A percentile compares a stretch with the other conserved stretches of the same genome.
Evolutionary conservation across 2,329 filamentous ascomycete genomes (phyloP).

Genomic region (Alternaria metachromatica): DNA sequence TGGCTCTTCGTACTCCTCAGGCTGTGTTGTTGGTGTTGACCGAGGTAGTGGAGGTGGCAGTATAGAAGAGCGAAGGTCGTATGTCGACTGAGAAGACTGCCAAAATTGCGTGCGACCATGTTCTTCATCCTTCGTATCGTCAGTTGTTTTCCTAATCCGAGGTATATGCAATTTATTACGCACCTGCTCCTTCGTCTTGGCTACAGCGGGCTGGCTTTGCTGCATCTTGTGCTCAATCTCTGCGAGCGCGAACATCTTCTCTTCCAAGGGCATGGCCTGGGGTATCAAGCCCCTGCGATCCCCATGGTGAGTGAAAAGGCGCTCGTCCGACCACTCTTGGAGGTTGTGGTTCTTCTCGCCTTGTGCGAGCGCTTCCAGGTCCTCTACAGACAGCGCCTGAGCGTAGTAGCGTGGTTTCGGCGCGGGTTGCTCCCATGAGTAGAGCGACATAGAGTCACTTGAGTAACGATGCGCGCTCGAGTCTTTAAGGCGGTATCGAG

Average conservation of each 20-base stretch:
- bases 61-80: conserved; percentile 10
- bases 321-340: conserved; percentile 18
- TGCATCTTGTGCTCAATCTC: conserved; percentile 18
- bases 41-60: neutral
- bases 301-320: conserved; percentile 15
- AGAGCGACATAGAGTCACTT: neutral
- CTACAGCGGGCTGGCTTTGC: conserved; percentile 5
- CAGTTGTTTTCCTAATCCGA: conserved; percentile 8
- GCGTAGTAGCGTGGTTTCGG: conserved; percentile 30
- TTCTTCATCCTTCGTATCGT: conserved; percentile 1
- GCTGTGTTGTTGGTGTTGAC: neutral
- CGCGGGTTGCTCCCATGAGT: neutral
- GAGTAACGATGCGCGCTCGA: neutral
- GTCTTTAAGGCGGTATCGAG: neutral
- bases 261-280: conserved; percentile 7
- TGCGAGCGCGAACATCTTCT: conserved; percentile 5
- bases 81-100: conserved; percentile 7
- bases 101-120: conserved; percentile 9
- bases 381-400: conserved; percentile 21
- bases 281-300: conserved; percentile 18
- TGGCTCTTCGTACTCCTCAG: neutral
- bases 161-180: conserved; percentile 11
- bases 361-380: conserved; percentile 18
- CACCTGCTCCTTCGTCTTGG: conserved; percentile 13
- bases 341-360: conserved; percentile 31